Evolutionary conservation across 2,329 filamentous ascomycete species (phyloP).

Genomic region (Phialemonium atrogriseum): DNA sequence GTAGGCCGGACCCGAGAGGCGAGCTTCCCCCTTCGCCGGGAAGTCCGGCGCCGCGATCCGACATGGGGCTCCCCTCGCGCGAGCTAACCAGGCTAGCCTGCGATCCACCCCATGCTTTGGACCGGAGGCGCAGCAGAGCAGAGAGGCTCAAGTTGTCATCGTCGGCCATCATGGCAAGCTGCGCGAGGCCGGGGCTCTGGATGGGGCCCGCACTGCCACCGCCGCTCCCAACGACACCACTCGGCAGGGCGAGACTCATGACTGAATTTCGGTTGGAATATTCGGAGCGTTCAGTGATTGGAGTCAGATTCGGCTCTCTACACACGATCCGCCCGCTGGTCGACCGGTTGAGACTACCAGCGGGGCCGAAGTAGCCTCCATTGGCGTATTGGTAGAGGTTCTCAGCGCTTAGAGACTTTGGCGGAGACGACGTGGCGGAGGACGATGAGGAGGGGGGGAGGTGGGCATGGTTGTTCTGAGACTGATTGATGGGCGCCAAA

Average conservation of each 20-base stretch:
- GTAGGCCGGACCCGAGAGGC: conserved; percentile 18
- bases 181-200: conserved; percentile 66
- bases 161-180: conserved; percentile 61
- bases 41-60: conserved; percentile 29
- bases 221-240: conserved; percentile 23
- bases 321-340: conserved; percentile 67
- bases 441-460: no score
- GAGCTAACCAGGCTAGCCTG: conserved; percentile 62
- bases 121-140: conserved; percentile 63
- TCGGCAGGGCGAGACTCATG: conserved; percentile 59
- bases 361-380: conserved; percentile 83
- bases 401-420: conserved; percentile 21
- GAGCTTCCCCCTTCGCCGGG: conserved; percentile 36
- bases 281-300: conserved; percentile 92
- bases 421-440: conserved; percentile 12
- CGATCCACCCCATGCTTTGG: conserved; percentile 73
- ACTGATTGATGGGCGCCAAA: conserved; percentile 44
- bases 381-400: conserved; percentile 55
- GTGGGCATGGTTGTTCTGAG: conserved; percentile 34
- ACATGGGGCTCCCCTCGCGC: conserved; percentile 42
- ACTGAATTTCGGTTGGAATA: conserved; percentile 93
- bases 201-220: conserved; percentile 41
- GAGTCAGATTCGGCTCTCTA: conserved; percentile 85
- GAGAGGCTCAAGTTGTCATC: conserved; percentile 68
- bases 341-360: conserved; percentile 54